These are phyloP conservation scores for Leccinum sublutescens DNA, from an alignment of 768 basidiomycete genomes.

Conservation along the genomic window DNA sequence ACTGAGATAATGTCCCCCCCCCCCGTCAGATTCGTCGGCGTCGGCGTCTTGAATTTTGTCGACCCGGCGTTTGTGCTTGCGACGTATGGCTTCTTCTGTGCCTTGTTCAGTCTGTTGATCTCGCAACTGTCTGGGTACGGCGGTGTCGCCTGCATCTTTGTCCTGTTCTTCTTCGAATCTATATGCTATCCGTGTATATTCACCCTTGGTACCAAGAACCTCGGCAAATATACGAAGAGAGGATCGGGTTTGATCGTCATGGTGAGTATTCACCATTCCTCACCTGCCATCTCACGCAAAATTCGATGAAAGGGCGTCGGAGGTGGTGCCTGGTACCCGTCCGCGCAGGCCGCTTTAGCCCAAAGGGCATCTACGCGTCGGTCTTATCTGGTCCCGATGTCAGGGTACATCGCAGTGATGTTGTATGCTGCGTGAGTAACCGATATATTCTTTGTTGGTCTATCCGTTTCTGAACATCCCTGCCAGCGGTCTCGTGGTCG, in stretches of 20 bases:
- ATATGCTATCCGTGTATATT: conserved; percentile 74
- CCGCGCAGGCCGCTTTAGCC: conserved; percentile 56
- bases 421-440: conserved; percentile 52
- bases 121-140: conserved; percentile 50
- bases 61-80: conserved; percentile 64
- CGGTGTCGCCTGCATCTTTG: conserved; percentile 60
- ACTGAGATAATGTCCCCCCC: not conserved
- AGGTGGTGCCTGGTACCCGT: conserved; percentile 68
- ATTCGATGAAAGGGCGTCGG: conserved; percentile 46
- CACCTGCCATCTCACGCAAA: not conserved
- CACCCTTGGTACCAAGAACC: conserved; percentile 62
- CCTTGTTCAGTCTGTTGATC: conserved; percentile 49
- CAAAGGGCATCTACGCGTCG: conserved; percentile 46
- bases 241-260: conserved; percentile 67
- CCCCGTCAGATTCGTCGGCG: conserved; percentile 52
- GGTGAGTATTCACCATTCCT: conserved; percentile 30
- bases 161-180: conserved; percentile 73
- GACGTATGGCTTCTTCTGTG: conserved; percentile 51
- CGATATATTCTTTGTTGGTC: not conserved
- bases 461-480: not conserved
- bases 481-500: conserved; percentile 51
- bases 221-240: conserved; percentile 57
- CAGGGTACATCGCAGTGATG: conserved; percentile 58
- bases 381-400: conserved; percentile 60
- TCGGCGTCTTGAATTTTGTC: conserved; percentile 56